Conservation (phyloP, 2,329 filamentous ascomycete species). For the Cylindrodendrum hubeiense region DNA sequence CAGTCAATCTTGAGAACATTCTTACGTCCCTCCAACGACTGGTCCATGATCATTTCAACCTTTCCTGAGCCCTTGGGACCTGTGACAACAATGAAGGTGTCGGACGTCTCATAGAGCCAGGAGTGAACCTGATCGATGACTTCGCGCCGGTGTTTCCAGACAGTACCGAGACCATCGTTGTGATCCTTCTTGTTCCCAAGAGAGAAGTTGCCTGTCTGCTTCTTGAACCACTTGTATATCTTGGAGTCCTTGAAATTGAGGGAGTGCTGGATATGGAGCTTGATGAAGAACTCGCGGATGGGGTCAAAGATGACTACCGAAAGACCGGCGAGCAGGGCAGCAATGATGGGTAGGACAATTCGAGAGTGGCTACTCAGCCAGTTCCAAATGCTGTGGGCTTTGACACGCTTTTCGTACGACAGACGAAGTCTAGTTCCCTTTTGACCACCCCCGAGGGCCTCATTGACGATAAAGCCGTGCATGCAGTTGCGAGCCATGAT, state of each 20-base stretch:
- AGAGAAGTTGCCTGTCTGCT: slow-evolving; percentile 71
- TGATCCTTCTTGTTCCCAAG: slow-evolving; percentile 70
- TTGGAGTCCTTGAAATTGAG: slow-evolving; percentile 80
- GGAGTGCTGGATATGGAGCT: slow-evolving; percentile 83
- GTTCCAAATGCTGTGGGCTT: slow-evolving; percentile 83
- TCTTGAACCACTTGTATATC: slow-evolving; percentile 84
- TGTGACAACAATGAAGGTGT: slow-evolving; percentile 94
- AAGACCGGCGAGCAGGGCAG: slow-evolving; percentile 83
- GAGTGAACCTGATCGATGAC: slow-evolving; percentile 85
- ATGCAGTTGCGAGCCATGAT: slow-evolving; percentile 94
- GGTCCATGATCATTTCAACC: slow-evolving; percentile 86
- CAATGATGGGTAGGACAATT: slow-evolving; percentile 86
- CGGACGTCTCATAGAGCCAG: slow-evolving; percentile 89
- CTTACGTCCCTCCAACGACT: slow-evolving; percentile 80
- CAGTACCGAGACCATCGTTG: slow-evolving; percentile 78
- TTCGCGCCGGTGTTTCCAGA: slow-evolving; percentile 89
- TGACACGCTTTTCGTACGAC: slow-evolving; percentile 84
- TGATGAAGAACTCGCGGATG: slow-evolving; percentile 93
- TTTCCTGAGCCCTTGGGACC: slow-evolving; percentile 94
- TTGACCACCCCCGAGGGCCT: slow-evolving; percentile 79
- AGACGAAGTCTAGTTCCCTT: slow-evolving; percentile 82
- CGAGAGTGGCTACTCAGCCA: slow-evolving; percentile 90
- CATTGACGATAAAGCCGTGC: slow-evolving; percentile 82
- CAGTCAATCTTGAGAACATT: slow-evolving; percentile 91
- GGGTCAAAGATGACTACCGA: slow-evolving; percentile 95